Base-by-base conservation (phyloP, 1,139 yeast species). In the Taphrina communis region DNA sequence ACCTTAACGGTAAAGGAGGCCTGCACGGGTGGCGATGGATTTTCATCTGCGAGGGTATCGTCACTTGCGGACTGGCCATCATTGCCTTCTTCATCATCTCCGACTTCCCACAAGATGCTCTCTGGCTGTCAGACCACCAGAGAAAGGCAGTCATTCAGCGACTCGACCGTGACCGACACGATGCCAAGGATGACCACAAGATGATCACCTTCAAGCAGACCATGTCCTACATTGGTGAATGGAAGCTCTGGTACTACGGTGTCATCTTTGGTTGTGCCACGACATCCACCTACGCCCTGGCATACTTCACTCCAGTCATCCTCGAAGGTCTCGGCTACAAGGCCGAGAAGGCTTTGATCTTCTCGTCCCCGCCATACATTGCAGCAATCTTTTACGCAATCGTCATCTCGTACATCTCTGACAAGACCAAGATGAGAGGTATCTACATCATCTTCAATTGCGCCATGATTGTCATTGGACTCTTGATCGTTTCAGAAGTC, bases 1-100 rank as follows among this genome's bases (percentile, higher is more conserved):
- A 68, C 60, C 56, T 57, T 19, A 70, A 75, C 57, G 80, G 80
- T 5, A 71, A 75, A 6, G 75, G 75, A 1, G 78, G 78, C 25
- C 73, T 79, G 21, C 76, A 77, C 19, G 81, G 80, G 5, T 88
- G 92, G 92, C 84, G 87, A 60, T 88, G 92, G 91, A 85, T 86
- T 76, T 88, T 86, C 75, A 83, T 88, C 71, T 82, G 88, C 72
- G 91, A 88, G 76, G 89, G 88, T n/a, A 77, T 85, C 63, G 81
- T 87, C 51, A 85, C 91, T 3, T 74, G 87, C 42, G 84, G 80
- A 3, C 84, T 88, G 68, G 90, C 88, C 21, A 17, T 87, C 39
- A 77, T 85, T 71, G 93, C 92, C 0, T 82, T 86, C 74, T 83
- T 84, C 74, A 74, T 83, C 74, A 80, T 88, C 71, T 94, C 94